Evolutionary conservation across 352 stramenopile genomes (phyloP), one percentile per base, ranked within the genome.

Genomic region (Peronospora tabacina): DNA sequence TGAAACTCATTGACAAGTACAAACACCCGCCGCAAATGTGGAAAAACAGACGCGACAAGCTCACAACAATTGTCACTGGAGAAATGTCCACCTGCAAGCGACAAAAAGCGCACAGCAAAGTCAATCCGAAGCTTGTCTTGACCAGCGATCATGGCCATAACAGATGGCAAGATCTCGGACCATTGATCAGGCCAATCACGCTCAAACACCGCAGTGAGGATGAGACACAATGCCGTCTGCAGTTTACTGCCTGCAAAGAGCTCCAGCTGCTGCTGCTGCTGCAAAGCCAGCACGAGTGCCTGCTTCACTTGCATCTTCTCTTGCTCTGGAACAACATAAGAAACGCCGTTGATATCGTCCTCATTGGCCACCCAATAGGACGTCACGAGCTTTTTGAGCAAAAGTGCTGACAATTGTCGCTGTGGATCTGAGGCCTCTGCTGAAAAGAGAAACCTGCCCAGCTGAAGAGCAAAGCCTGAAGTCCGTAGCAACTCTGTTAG

Each of bases 181-280:
- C 82, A 92, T 59, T 92, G 77, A 50, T 90, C 79, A 22, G 78
- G 82, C 76, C 77, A 89, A 49, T 92, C 82, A 47, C 75, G 77
- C 58, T 92, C 78, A 41, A 89, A 89, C 50, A 92, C 81, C 40
- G 79, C 72, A n/a, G 72, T 76, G 16, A 91, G 56, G 34, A 81
- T 68, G 40, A 91, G 75, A 40, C 76, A 88, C 35, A 90, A 55
- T 34, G 78, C 82, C 7, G 76, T 92, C 61, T 92, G 78, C 20
- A 90, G 61, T 57, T 90, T 92, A 53, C 68, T 85, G 40, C 72
- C 68, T 15, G 43, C 45, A 55, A 85, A 88, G 22, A 71, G 58
- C 58, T 73, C 66, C 17, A 87, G 61, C 5, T 68, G 61, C 52
- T 85, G 63, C 46, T 67, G 60, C 52, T 85, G 62, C 49, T 85